Evolutionary conservation across 495 filamentous ascomycete genomes (phyloP).

Genomic region (Glarea lozoyensis): DNA sequence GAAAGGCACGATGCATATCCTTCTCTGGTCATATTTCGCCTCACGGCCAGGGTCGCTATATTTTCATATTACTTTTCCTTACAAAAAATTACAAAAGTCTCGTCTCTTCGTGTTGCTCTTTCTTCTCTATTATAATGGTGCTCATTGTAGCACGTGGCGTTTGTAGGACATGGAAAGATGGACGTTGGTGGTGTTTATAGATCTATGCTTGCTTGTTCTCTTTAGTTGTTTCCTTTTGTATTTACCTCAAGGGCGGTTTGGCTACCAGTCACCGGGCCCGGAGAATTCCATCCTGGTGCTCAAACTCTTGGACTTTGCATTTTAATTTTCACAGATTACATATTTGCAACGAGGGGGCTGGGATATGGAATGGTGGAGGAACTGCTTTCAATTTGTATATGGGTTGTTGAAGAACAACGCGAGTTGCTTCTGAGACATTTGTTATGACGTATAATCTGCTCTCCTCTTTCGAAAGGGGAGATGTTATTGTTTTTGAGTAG

Average conservation of each 20-base stretch:
- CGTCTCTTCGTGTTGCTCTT: background rate
- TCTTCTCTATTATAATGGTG: background rate
- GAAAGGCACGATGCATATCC: background rate
- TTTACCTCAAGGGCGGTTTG: no score
- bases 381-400: background rate
- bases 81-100: background rate
- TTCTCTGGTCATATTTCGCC: conserved; percentile 2
- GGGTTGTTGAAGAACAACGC: no score
- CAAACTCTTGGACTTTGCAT: background rate
- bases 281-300: no score
- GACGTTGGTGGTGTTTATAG: background rate
- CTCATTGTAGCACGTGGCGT: background rate
- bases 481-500: background rate
- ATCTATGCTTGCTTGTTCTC: background rate
- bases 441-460: no score
- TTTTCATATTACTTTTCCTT: background rate
- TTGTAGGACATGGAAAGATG: background rate
- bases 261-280: no score
- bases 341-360: background rate
- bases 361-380: background rate
- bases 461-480: no score
- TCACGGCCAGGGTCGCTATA: background rate
- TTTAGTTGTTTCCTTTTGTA: background rate
- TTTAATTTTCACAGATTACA: background rate
- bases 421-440: no score